Percentiles rank a stretch among this genome's conserved stretches.
Evolutionary conservation across 169 alveolate species (phyloP).

Genomic region (Plasmodium ovale): DNA sequence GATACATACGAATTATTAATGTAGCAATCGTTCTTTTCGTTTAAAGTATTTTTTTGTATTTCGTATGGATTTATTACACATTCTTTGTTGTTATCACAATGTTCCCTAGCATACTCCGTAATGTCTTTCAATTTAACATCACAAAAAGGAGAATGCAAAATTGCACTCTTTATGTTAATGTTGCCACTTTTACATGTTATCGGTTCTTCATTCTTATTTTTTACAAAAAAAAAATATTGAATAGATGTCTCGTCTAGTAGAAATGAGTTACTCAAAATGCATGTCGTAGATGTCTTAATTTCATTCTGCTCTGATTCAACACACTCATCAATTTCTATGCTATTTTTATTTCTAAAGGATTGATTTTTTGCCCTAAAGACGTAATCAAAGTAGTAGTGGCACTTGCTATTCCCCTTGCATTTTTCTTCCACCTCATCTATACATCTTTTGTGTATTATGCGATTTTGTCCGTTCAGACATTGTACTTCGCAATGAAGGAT

Average conservation of each 20-base stretch:
- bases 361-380: background rate
- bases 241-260: constrained; percentile 7
- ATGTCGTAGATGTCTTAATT: constrained; percentile 32
- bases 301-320: constrained; percentile 37
- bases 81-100: constrained; percentile 22
- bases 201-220: constrained; percentile 52
- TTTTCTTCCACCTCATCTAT: constrained; percentile 20
- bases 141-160: constrained; percentile 29
- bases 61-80: constrained; percentile 31
- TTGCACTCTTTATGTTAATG: constrained; percentile 17
- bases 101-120: constrained; percentile 8
- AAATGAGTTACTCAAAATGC: constrained; percentile 20
- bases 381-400: constrained; percentile 40
- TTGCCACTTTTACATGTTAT: constrained; percentile 24
- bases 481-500: constrained; percentile 41
- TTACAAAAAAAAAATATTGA: constrained; percentile 36
- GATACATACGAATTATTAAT: constrained; percentile 33
- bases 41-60: background rate
- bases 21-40: constrained; percentile 21
- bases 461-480: constrained; percentile 19
- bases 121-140: constrained; percentile 16
- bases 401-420: constrained; percentile 19
- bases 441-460: constrained; percentile 27
- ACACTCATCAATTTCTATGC: constrained; percentile 31
- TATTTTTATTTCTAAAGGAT: constrained; percentile 2